Base-by-base conservation (phyloP, 352 stramenopile genomes). In the Phytopythium litorale region DNA sequence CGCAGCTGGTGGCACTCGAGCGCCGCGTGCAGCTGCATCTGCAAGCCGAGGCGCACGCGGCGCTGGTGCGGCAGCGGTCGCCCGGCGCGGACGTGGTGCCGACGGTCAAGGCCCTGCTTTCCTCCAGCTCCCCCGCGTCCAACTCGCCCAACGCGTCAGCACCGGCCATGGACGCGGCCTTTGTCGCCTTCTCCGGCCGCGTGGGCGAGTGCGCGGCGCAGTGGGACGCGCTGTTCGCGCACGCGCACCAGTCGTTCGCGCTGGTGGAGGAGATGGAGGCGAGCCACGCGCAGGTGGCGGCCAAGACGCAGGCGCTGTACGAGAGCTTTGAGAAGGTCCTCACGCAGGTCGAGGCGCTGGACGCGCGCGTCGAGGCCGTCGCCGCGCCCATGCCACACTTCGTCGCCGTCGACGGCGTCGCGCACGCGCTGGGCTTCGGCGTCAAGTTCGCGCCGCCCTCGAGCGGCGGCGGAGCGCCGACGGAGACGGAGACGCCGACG, bases 261-360 rank as follows among this genome's bases (percentile, higher is more conserved):
- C 70, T 92, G 13, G 80, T 94, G 28, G 74, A 87, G 18, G 81
- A 92, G 45, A 92, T 94, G 86, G 86, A 94, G 58, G 64, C 71
- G n/a, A 88, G 80, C 66, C 86, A 94, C 68, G 79, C 70, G 40
- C 81, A 91, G 56, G 84, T 94, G 30, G 81, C 79, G 25, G 66
- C 73, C 58, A 88, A 89, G 71, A 94, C 86, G 4, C 77, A 82
- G 32, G 81, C 86, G 19, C 64, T 94, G 56, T 92, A 92, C 58
- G 75, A 86, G 58, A 86, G 70, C 59, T 94, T 94, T 48, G 86
- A 91, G 63, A 84, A 77, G 59, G 70, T 79, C 8, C 53, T 88
- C 49, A 66, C 85, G 53, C 76, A 90, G 53, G 65, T 91, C 8
- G 81, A 91, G 32, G 73, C 71, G 35, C 68, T 94, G 30, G 79